A percentile compares a stretch with the other conserved stretches of the same genome.
Conservation (phyloP, 139 green algal genomes). For the Diplosphaera chodatii region DNA sequence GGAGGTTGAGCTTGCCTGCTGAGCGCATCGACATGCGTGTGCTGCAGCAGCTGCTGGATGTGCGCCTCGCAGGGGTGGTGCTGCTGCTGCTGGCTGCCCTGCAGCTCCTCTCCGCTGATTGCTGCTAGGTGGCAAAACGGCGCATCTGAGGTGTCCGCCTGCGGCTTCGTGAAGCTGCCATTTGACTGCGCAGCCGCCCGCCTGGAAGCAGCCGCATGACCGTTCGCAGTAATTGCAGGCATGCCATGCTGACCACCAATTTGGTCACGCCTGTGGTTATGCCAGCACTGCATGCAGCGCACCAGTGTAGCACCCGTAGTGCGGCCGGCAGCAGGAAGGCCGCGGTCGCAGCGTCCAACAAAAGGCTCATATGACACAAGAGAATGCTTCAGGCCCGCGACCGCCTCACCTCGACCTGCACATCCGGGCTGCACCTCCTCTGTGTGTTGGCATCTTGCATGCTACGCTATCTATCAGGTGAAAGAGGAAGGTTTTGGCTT, state of each 20-base stretch:
- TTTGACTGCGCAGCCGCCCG: too few relatives aligned
- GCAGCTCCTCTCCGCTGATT: background rate
- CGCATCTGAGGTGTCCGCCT: conserved; percentile 25
- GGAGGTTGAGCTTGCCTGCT: conserved; percentile 8
- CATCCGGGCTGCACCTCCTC: too few relatives aligned
- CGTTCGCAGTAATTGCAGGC: too few relatives aligned
- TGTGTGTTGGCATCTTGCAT: too few relatives aligned
- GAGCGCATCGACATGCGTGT: background rate
- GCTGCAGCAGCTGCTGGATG: background rate
- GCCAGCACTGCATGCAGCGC: too few relatives aligned
- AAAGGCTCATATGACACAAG: background rate
- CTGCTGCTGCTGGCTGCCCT: conserved; percentile 4
- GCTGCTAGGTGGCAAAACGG: conserved; percentile 28
- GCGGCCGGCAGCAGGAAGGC: background rate
- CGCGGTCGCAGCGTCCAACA: background rate
- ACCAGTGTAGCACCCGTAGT: background rate
- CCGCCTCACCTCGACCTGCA: too few relatives aligned
- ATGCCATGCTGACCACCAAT: too few relatives aligned
- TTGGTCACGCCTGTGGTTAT: too few relatives aligned
- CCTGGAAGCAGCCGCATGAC: conserved; percentile 3
- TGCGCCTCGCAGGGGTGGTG: conserved; percentile 1
- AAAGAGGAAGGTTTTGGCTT: too few relatives aligned
- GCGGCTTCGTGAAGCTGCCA: too few relatives aligned
- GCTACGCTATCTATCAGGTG: too few relatives aligned
- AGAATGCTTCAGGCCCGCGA: background rate